phyloP scores from a whole-genome alignment of 768 basidiomycete genomes.

The Amanita inopinata region DNA sequence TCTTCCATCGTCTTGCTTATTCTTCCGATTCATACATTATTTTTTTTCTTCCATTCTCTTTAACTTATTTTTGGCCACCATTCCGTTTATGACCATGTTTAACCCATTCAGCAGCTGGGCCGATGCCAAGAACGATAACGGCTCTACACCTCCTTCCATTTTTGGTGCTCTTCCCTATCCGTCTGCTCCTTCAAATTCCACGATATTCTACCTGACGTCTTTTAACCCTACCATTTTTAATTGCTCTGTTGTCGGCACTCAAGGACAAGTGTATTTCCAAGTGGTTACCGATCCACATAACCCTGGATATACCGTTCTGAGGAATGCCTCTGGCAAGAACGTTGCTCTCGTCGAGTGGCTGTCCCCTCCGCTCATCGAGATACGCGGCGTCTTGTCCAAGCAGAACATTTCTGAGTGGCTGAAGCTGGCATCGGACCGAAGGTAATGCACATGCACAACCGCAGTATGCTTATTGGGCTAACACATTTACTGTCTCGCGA shows the following conservation, averaged over 20 bases:
- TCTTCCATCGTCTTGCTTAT: neutral
- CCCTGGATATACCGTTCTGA: conserved; percentile 45
- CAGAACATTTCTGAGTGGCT: conserved; percentile 47
- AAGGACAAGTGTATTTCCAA: conserved; percentile 36
- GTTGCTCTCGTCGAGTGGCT: conserved; percentile 55
- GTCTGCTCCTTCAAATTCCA: conserved; percentile 20
- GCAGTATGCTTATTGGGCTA: too few relatives aligned
- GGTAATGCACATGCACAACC: conserved; percentile 18
- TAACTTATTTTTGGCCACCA: neutral
- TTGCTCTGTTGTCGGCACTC: conserved; percentile 41
- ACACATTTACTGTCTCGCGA: too few relatives aligned
- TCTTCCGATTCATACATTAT: neutral
- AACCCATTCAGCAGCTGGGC: conserved; percentile 33
- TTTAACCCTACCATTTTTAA: conserved; percentile 45
- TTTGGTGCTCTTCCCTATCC: conserved; percentile 59
- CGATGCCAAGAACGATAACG: conserved; percentile 18
- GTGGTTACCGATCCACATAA: conserved; percentile 39
- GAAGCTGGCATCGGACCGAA: conserved; percentile 36
- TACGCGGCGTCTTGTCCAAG: conserved; percentile 38
- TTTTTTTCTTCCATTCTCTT: conserved; percentile 3
- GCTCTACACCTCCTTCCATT: conserved; percentile 31
- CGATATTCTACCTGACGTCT: conserved; percentile 34
- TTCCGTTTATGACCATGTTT: conserved; percentile 18
- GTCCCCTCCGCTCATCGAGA: conserved; percentile 38
- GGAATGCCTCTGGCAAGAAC: conserved; percentile 34